These are phyloP conservation scores for Cladosporium phlei DNA, from an alignment of 2,329 filamentous ascomycete species.

Conservation along the genomic window DNA sequence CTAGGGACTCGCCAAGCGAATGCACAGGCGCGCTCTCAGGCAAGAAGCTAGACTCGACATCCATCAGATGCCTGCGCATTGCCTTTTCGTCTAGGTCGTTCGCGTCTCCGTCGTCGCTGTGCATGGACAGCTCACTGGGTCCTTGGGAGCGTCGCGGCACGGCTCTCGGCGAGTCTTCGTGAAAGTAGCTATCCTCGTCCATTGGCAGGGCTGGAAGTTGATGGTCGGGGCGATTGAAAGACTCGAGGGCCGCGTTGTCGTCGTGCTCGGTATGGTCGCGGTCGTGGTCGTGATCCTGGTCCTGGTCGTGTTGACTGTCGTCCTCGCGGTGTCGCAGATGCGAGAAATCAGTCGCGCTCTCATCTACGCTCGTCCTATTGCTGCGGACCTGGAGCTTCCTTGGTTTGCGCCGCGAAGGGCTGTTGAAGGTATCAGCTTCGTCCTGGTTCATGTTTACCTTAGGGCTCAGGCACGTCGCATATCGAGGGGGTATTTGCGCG, in stretches of 20 bases:
- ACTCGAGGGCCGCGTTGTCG: not conserved
- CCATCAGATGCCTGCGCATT: slow-evolving; percentile 56
- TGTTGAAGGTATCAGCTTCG: slow-evolving; percentile 6
- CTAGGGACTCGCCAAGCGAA: slow-evolving; percentile 25
- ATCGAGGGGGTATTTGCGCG: no score
- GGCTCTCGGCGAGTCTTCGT: slow-evolving; percentile 17
- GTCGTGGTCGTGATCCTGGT: not conserved
- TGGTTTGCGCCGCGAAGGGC: slow-evolving; percentile 17
- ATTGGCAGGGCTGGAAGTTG: slow-evolving; percentile 38
- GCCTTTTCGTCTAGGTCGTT: slow-evolving; percentile 52
- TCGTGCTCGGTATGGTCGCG: not conserved
- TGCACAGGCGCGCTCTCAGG: slow-evolving; percentile 46
- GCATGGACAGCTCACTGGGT: slow-evolving; percentile 27
- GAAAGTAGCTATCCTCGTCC: slow-evolving; percentile 38
- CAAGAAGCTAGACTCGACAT: slow-evolving; percentile 60
- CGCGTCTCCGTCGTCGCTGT: slow-evolving; percentile 37
- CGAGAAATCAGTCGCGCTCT: slow-evolving; percentile 12
- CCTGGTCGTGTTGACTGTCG: not conserved
- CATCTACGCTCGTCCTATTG: slow-evolving; percentile 16
- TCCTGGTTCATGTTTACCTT: slow-evolving; percentile 7
- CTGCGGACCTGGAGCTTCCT: slow-evolving; percentile 19
- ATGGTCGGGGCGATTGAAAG: slow-evolving; percentile 17
- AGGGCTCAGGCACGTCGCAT: no score
- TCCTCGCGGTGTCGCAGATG: not conserved
- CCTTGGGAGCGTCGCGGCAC: slow-evolving; percentile 18